Base-by-base conservation (phyloP, 2,329 filamentous ascomycete genomes). In the Diplodia corticola region DNA sequence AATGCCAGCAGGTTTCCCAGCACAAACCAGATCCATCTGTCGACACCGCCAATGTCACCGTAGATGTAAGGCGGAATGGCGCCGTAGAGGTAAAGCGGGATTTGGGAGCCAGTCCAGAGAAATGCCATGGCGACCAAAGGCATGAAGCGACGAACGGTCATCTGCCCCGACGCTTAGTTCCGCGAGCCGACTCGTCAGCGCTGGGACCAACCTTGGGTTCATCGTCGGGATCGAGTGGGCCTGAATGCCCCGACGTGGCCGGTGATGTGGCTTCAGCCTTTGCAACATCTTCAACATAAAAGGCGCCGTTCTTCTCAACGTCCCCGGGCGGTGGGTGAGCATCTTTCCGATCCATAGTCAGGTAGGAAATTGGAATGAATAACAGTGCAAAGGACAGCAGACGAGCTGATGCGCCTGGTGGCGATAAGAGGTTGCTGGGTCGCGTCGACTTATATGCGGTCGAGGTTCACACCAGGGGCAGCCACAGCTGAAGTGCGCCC, bases 31-130 rank as follows among this genome's bases (percentile, higher is more conserved):
- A 85, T 79, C 83, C 84, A 87, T 66, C 82, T 77, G 6, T 66
- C 53, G 12, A 80, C 75, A 63, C 86, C 86, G 26, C 86, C 86
- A 67, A 88, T 82, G 35, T 85, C 82, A 37, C 74, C 72, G 72
- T 88, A 88, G 63, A 88, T 84, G 68, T 83, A 81, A 0, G 70
- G 71, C 12, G 69, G 69, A 9, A 76, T 71, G 35, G 69, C 70
- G 65, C 76, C 76, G 66, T 73, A 78, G 49, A 78, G 73, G 46
- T 78, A 79, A 7, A 86, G 78, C 4, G 84, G 84, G 44, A 86
- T 85, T 68, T 87, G 84, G 67, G 80, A 83, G 28, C 83, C 84
- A 49, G 83, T 85, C 84, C 84, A 86, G 33, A 86, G 73, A 61
- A 87, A 83, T 15, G 83, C 83, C 81, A 85, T 84, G 50, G 84